Evolutionary conservation across 192 early-diverging fungal species (phyloP), one percentile per base, ranked within the genome.

Genomic region (Piromyces sp.): DNA sequence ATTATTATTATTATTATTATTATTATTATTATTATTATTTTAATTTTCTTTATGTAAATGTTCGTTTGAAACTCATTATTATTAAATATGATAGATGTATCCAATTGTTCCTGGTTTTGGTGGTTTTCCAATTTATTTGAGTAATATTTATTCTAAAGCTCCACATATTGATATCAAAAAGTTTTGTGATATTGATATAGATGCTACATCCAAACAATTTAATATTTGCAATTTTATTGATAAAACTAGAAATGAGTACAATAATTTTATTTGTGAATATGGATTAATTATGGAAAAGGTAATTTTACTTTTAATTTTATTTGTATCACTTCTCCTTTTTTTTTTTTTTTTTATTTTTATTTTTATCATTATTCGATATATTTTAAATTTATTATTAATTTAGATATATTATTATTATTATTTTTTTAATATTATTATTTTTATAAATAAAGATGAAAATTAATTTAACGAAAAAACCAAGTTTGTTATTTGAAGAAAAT

Each of bases 71-170:
- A n/a, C n/a, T n/a, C n/a, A n/a, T n/a, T n/a, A n/a, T n/a, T n/a
- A n/a, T n/a, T n/a, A n/a, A n/a, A n/a, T n/a, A 33, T 33, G 31
- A 9, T 80, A 88, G 87, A 80, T 84, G 5, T 83, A 42, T 33
- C 87, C 89, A 7, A 81, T 90, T 19, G 86, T 90, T 16, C 87
- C 87, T 29, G 82, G 88, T 7, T 87, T 86, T 79, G 89, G 86
- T 11, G 88, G 90, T 79, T 84, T 87, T 38, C 82, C 86, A 51
- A 80, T 90, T 17, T 31, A 33, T 19, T 81, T 90, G 12, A 80
- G 83, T 22, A 82, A 80, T 30, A 87, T 90, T 40, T 86, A 87
- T 80, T 83, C 81, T 14, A 90, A 88, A 68, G 85, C 86, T 0
- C 87, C 88, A 12, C 89, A 89, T 83, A 80, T 87, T 26, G 82